Conservation (phyloP, 768 basidiomycete species). For the Dacryopinax primogenitus region DNA sequence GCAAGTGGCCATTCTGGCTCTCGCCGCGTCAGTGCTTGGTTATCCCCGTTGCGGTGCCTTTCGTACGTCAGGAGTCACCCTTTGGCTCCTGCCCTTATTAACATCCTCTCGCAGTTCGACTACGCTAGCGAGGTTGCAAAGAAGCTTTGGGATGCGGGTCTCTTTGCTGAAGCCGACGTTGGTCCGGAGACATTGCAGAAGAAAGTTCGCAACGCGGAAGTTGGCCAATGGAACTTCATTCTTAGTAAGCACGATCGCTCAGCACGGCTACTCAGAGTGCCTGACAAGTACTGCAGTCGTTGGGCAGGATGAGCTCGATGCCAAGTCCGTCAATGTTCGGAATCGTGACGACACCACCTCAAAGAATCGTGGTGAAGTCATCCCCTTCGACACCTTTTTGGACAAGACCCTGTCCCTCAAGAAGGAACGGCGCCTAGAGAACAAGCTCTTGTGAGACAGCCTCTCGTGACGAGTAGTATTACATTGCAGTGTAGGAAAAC, state of each 20-base stretch:
- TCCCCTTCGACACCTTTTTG: conserved; percentile 54
- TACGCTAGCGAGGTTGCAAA: conserved; percentile 76
- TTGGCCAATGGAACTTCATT: conserved; percentile 96
- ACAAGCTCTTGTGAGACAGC: conserved; percentile 34
- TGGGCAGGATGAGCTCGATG: conserved; percentile 81
- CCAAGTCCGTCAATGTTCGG: conserved; percentile 81
- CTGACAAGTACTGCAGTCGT: conserved; percentile 49
- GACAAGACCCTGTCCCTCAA: conserved; percentile 63
- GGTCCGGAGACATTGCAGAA: conserved; percentile 85
- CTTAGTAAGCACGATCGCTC: conserved; percentile 46
- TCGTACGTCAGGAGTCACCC: conserved; percentile 34
- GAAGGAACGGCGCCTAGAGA: conserved; percentile 39
- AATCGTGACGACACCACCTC: conserved; percentile 88
- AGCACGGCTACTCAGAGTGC: not conserved
- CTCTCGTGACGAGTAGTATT: not conserved
- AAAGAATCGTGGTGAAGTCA: conserved; percentile 65
- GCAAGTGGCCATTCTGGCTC: conserved; percentile 99
- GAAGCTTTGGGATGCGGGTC: conserved; percentile 49
- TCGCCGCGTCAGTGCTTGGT: conserved; percentile 93
- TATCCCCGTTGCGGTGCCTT: conserved; percentile 82
- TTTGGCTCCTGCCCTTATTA: not conserved
- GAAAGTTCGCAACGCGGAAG: conserved; percentile 95
- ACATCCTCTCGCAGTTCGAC: conserved; percentile 45
- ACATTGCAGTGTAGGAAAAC: conserved; percentile 5
- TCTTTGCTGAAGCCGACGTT: conserved; percentile 88